Evolutionary conservation across 768 basidiomycete genomes (phyloP), one percentile per base, ranked within the genome.

Genomic region (Mycena vulgaris): DNA sequence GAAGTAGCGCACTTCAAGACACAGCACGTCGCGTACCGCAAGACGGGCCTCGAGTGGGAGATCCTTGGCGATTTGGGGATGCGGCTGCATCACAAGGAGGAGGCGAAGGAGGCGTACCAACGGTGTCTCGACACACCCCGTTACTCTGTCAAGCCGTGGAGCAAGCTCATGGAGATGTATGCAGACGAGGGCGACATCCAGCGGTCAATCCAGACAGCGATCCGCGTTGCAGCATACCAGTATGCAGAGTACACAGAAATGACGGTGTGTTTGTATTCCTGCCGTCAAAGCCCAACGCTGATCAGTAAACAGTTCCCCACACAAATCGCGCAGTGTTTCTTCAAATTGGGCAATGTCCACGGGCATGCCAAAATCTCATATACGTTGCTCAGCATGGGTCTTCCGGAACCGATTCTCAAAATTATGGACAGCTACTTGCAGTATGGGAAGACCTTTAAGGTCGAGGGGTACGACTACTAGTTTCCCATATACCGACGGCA

Each of bases 1-100:
- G 98, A 99, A 78, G 94, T 98, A 14, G 96, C 97, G 0, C 98
- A 99, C 78, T 99, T 98, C 89, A 99, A 98, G 79, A 97, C 96
- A 3, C 97, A 99, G 79, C 97, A 98, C 72, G 94, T 99, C 66
- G 96, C 97, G 0, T 99, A 99, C 79, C 91, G 96, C 68, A 99
- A 99, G 84, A 98, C 97, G 0, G 96, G 95, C 0, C 81, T 95
- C 23, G 98, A 99, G 81, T 99, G 98, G 97, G 98, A 99, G 83
- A 97, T 99, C 52, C 85, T 99, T 27, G 98, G 97, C 11, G 98
- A 99, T 77, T 83, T 99, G 25, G 98, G 97, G 10, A 76, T 93
- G 51, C 91, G 98, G n/a, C 80, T 99, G 63, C 94, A 97, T 77
- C 98, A 99, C 83, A 97, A 95, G 80, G 98, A 99, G 77, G 98